phyloP scores from a whole-genome alignment of 768 basidiomycete genomes.

The Trametes villosa region DNA sequence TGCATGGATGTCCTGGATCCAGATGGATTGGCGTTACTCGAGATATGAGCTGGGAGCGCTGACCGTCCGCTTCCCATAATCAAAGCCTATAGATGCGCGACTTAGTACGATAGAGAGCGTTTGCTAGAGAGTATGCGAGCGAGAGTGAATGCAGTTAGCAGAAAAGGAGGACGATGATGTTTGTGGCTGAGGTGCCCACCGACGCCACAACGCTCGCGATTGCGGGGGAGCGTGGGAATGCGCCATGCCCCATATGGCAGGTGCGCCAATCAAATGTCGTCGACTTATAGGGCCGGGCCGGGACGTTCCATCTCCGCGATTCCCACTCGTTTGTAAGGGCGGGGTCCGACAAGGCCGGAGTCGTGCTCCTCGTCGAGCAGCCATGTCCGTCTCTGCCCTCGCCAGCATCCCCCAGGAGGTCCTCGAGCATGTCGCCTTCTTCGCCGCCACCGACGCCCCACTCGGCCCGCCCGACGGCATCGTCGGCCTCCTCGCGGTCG shows the following conservation, averaged over 20 bases:
- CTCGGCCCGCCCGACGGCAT: constrained; percentile 68
- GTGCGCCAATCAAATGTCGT: background rate
- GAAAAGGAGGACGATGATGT: too few species aligned
- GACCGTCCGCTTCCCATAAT: constrained; percentile 5
- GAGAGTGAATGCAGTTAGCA: background rate
- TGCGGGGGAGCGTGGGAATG: background rate
- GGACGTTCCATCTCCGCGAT: constrained; percentile 4
- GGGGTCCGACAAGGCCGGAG: constrained; percentile 2
- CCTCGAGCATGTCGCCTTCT: constrained; percentile 77
- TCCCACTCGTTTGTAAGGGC: background rate
- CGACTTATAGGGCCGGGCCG: background rate
- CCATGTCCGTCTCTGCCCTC: constrained; percentile 22
- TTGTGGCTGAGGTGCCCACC: background rate
- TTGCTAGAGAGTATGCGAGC: background rate
- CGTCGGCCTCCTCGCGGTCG: constrained; percentile 56
- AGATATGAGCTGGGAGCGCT: background rate
- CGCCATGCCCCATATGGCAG: background rate
- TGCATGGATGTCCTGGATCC: background rate
- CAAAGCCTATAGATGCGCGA: background rate
- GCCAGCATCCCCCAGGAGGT: constrained; percentile 70
- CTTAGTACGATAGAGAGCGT: background rate
- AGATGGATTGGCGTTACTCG: background rate
- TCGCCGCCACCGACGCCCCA: constrained; percentile 52
- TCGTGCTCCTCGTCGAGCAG: constrained; percentile 10
- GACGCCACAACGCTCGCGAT: background rate